These are phyloP conservation scores for Lepidium africanum DNA, from an alignment of 345 rosid genomes.

Conservation along the genomic window DNA sequence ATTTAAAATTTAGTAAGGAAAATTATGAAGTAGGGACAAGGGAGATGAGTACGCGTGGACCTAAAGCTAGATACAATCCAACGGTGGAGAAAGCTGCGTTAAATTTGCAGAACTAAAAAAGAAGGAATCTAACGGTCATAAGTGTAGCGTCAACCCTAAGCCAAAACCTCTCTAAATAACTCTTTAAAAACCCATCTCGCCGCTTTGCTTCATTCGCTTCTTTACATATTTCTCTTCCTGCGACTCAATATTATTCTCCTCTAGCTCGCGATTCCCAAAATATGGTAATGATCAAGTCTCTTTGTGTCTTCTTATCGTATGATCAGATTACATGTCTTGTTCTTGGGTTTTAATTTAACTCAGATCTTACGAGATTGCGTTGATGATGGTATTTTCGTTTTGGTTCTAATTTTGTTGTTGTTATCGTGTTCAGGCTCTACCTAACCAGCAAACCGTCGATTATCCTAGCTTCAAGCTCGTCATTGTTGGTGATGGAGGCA, in stretches of 20 bases:
- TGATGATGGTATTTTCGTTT: not conserved
- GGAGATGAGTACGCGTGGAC: slow-evolving; percentile 9
- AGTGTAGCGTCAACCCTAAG: slow-evolving; percentile 40
- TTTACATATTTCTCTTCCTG: too few relatives aligned
- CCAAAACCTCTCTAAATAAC: slow-evolving; percentile 16
- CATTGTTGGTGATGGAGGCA: slow-evolving; percentile 90
- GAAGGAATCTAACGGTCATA: slow-evolving; percentile 37
- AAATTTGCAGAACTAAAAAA: not conserved
- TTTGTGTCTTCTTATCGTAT: not conserved
- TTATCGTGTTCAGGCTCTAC: slow-evolving; percentile 48
- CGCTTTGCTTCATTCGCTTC: not conserved
- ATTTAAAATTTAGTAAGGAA: too few relatives aligned
- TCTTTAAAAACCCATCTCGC: slow-evolving; percentile 23
- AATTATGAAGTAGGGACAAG: too few relatives aligned
- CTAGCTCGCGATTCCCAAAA: not conserved
- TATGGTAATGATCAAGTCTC: slow-evolving; percentile 3
- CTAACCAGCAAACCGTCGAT: slow-evolving; percentile 57
- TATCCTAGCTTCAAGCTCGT: slow-evolving; percentile 91
- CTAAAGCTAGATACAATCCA: slow-evolving; percentile 26
- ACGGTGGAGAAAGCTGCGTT: slow-evolving; percentile 28
- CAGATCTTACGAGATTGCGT: slow-evolving; percentile 2
- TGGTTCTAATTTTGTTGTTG: not conserved
- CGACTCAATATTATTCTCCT: too few relatives aligned
- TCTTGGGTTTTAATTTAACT: not conserved
- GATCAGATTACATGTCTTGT: not conserved